phyloP scores from a whole-genome alignment of 306 rosid genomes.

The Morella rubra region DNA sequence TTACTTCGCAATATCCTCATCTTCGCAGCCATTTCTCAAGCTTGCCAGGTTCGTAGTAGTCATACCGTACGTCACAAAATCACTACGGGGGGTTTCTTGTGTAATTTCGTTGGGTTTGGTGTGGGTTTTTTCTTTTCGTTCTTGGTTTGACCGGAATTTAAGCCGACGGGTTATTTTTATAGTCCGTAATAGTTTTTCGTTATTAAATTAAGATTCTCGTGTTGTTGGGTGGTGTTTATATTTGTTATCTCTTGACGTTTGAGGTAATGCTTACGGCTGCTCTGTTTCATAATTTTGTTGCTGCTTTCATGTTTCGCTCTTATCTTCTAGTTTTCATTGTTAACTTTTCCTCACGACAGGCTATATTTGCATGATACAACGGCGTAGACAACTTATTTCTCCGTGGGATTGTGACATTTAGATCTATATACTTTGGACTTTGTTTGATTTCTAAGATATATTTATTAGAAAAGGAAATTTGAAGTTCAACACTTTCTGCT shows the following conservation, averaged over 20 bases:
- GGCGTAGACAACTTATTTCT: too few species aligned
- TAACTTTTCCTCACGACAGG: background rate
- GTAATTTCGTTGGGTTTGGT: background rate
- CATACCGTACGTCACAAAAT: background rate
- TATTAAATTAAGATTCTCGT: too few species aligned
- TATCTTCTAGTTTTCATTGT: background rate
- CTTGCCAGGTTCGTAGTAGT: background rate
- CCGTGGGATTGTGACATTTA: too few species aligned
- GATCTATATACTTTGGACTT: too few species aligned
- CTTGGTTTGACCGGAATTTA: background rate
- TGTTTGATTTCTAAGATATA: too few species aligned
- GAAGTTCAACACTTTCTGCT: too few species aligned
- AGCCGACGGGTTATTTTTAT: background rate
- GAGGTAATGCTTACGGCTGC: background rate
- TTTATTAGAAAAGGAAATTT: too few species aligned
- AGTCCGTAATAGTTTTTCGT: background rate
- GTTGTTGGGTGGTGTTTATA: background rate
- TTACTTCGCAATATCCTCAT: background rate
- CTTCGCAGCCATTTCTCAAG: background rate
- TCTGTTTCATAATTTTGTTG: background rate
- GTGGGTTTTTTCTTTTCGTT: background rate
- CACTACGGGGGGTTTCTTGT: background rate
- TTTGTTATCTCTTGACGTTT: background rate
- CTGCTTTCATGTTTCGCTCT: background rate
- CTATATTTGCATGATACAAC: too few species aligned